Evolutionary conservation across 2,329 filamentous ascomycete genomes (phyloP), one percentile per base, ranked within the genome.

Genomic region (Helminthosporium solani): DNA sequence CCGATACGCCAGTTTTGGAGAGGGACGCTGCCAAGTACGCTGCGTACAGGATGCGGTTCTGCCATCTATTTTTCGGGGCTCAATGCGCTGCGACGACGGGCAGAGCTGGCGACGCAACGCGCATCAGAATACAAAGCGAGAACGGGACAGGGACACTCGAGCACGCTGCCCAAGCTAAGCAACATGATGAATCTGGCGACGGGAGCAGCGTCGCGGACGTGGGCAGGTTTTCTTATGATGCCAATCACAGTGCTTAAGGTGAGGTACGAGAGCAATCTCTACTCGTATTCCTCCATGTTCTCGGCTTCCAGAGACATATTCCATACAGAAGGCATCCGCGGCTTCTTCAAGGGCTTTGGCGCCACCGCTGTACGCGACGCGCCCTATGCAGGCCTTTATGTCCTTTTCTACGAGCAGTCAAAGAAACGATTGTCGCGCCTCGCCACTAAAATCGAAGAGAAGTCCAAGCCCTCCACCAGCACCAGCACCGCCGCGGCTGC

Each of bases 181-280:
- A 90, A 94, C 64, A 82, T 85, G 3, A 88, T 86, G 40, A 99
- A 99, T 63, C 78, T 99, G 16, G 74, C 87, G 11, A 90, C 92
- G 0, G 94, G 94, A 8, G 90, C 91, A 6, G 77, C 84, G 15
- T 91, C 94, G 19, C 81, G 94, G 42, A 90, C 90, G 1, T 85
- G 87, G 42, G 92, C 92, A 0, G 94, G 94, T 30, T 88, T 96
- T 63, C 74, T 95, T 36, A 83, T 97, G 73, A 97, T 96, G 88
- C 94, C 94, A 1, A 82, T 97, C 50, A 99, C 94, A 1, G 86
- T 99, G 35, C 86, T 99, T 63, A 99, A 99, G 67, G 94, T 97
- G 34, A 88, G 94, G 35, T 97, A 95, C 66, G 94, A 99, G 70
- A 92, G 87, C 20, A 90, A 81, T 51, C 75, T 92, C 34, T 99